Evolutionary conservation across 106 monocot species (phyloP), one percentile per base, ranked within the genome.

Genomic region (Dendrobium nobile): DNA sequence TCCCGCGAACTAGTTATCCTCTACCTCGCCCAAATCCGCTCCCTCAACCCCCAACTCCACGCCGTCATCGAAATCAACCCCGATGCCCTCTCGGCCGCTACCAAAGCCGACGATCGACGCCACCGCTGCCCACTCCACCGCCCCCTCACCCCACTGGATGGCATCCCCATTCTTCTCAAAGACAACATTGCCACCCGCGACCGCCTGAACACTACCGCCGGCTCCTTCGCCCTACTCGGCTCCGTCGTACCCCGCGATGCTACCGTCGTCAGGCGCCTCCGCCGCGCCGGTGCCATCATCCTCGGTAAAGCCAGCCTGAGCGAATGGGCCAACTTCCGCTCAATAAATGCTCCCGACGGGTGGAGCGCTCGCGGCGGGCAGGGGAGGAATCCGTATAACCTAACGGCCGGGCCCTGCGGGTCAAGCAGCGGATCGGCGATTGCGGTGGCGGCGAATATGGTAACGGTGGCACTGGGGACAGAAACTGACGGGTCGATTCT

Each of bases 361-460:
- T 95, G 95, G 95, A 77, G 88, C 82, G 87, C 90, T 0, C 92
- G 92, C n/a, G 77, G 84, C 6, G 92, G 95, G 4, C 95, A 92
- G 78, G 90, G 88, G 19, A 79, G 55, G 92, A 95, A 95, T 70
- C 91, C 95, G 0, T 95, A 95, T 9, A 67, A 70, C 72, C 61
- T 82, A 20, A 80, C 87, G 9, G 88, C 78, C 0, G 79, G 78
- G 4, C 86, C 95, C 0, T 95, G 91, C 77, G 89, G 91, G 15
- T 95, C 95, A 19, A 95, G 92, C 87, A 95, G 86, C 55, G 95
- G 95, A 0, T 86, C 95, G 1, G 89, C 95, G 37, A 95, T 95
- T 17, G 85, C 90, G 1, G 91, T 75, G 33, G 94, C 94, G 18
- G 88, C 91, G 33, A 85, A 88, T 81, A 73, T 91, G 86, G 91